Evolutionary conservation across 2,329 filamentous ascomycete species (phyloP).

Genomic region (Sporothrix protearum): DNA sequence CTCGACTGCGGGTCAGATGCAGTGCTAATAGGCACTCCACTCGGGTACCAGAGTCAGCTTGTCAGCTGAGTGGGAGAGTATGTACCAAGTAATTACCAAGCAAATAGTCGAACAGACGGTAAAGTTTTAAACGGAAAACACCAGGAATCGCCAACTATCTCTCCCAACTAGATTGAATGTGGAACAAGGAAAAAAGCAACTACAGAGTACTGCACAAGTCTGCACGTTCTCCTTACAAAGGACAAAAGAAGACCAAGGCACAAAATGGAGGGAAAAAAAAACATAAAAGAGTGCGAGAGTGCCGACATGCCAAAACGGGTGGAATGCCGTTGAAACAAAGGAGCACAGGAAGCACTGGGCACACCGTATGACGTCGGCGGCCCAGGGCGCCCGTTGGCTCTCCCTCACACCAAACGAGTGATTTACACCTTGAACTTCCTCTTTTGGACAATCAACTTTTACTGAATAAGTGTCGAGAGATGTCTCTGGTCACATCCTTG

Average conservation of each 20-base stretch:
- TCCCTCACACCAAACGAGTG: neutral
- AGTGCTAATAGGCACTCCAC: neutral
- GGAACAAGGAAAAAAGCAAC: neutral
- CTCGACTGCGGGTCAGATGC: too few relatives aligned
- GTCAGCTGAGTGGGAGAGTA: neutral
- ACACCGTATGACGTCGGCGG: slow-evolving; percentile 13
- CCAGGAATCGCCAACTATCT: neutral
- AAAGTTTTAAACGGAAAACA: neutral
- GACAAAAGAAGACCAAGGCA: neutral
- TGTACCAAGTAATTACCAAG: neutral
- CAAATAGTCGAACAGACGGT: neutral
- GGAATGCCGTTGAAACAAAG: slow-evolving; percentile 14
- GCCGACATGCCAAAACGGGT: neutral
- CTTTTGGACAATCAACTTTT: neutral
- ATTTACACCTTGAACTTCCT: neutral
- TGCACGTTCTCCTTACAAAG: neutral
- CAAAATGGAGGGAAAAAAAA: neutral
- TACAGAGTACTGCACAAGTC: neutral
- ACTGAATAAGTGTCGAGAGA: neutral
- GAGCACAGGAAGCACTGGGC: neutral
- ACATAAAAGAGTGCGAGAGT: neutral
- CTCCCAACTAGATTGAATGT: neutral
- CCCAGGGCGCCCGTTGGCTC: neutral
- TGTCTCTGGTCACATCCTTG: neutral
- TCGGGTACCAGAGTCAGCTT: neutral